Conservation (phyloP, 192 early-diverging fungal genomes). For the Coemansia sp. region DNA sequence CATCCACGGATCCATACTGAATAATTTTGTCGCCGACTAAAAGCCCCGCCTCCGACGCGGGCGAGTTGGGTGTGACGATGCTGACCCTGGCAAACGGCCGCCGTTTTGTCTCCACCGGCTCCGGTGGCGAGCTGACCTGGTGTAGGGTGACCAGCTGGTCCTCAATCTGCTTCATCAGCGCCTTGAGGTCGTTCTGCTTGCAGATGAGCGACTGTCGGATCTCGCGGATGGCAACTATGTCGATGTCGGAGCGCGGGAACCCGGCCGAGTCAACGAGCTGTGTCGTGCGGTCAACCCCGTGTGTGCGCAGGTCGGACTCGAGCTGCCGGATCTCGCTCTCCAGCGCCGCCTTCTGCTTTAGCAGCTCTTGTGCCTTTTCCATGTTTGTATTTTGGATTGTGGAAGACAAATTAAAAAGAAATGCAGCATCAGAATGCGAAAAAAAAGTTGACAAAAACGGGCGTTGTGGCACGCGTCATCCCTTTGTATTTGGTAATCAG, state of each 20-base stretch:
- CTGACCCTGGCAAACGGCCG: slow-evolving; percentile 45
- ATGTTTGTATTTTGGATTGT: too few relatives aligned
- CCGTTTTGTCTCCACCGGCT: neutral
- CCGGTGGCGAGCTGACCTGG: neutral
- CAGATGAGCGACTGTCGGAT: slow-evolving; percentile 53
- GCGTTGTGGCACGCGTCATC: slow-evolving; percentile 35
- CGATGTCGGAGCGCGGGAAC: slow-evolving; percentile 69
- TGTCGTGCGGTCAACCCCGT: slow-evolving; percentile 53
- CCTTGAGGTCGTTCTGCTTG: slow-evolving; percentile 59
- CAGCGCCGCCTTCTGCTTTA: slow-evolving; percentile 29
- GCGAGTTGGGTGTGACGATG: slow-evolving; percentile 34
- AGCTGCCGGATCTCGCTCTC: slow-evolving; percentile 37
- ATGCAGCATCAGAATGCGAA: too few relatives aligned
- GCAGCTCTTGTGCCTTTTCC: slow-evolving; percentile 28
- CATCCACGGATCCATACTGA: slow-evolving; percentile 17
- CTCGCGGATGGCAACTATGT: slow-evolving; percentile 59
- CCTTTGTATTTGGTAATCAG: too few relatives aligned
- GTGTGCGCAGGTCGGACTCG: slow-evolving; percentile 19
- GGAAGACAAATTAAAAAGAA: too few relatives aligned
- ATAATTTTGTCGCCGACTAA: slow-evolving; percentile 36
- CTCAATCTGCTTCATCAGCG: slow-evolving; percentile 58
- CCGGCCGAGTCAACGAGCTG: slow-evolving; percentile 59
- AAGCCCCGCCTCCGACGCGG: slow-evolving; percentile 39
- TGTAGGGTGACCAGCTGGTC: slow-evolving; percentile 51
- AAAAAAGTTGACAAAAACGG: too few relatives aligned